phyloP scores from a whole-genome alignment of 768 basidiomycete species.

The Kwoniella shandongensis region DNA sequence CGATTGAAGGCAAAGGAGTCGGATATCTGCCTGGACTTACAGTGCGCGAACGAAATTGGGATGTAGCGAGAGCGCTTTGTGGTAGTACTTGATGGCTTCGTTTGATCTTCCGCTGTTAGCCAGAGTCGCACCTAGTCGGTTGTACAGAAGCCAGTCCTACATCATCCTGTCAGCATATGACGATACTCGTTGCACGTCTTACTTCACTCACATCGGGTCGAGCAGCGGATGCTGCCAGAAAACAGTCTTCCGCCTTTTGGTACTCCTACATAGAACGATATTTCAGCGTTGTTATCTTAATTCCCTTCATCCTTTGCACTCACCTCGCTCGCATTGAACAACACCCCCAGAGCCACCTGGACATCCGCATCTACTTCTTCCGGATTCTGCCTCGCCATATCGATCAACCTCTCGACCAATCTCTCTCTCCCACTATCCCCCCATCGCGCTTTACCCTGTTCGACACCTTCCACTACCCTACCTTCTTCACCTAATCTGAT shows the following conservation, averaged over 20 bases:
- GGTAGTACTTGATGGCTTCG: conserved; percentile 73
- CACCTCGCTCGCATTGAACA: conserved; percentile 90
- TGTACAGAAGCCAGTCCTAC: conserved; percentile 91
- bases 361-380: conserved; percentile 84
- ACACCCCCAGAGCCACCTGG: conserved; percentile 87
- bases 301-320: conserved; percentile 17
- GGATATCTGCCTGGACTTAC: conserved; percentile 48
- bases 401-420: conserved; percentile 75
- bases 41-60: conserved; percentile 98
- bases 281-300: not conserved
- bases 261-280: conserved; percentile 67
- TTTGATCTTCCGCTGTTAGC: conserved; percentile 93
- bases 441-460: conserved; percentile 1
- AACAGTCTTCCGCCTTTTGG: conserved; percentile 89
- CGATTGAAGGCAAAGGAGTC: not conserved
- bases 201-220: conserved; percentile 72
- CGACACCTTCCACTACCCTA: not conserved
- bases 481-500: conserved; percentile 55
- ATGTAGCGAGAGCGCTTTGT: conserved; percentile 81
- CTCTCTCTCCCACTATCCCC: conserved; percentile 45
- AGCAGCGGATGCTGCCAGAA: conserved; percentile 79
- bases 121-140: conserved; percentile 86
- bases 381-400: conserved; percentile 67
- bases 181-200: too few relatives aligned
- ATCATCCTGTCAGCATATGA: not conserved